Evolutionary conservation across 2,329 filamentous ascomycete genomes (phyloP).

Genomic region (Claviceps fusiformis): DNA sequence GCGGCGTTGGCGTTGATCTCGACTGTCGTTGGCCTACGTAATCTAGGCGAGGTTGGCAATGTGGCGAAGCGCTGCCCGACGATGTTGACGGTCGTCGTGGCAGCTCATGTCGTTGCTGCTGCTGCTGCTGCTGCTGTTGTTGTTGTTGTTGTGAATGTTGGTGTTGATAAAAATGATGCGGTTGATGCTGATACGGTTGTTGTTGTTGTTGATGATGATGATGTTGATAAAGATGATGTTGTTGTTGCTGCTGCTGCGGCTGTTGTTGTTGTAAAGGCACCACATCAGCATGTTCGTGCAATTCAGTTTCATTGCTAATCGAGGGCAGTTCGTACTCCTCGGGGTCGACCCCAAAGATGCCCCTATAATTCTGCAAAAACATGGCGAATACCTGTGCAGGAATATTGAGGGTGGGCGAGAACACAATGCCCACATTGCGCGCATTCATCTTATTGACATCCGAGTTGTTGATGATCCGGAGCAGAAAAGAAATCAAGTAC

Average conservation of each 20-base stretch:
- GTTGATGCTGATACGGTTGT: not conserved
- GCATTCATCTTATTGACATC: slow-evolving; percentile 96
- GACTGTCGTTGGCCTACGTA: slow-evolving; percentile 13
- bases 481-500: slow-evolving; percentile 76
- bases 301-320: slow-evolving; percentile 25
- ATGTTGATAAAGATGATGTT: not conserved
- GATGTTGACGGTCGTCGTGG: slow-evolving; percentile 35
- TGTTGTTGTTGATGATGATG: not conserved
- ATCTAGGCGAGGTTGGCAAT: slow-evolving; percentile 30
- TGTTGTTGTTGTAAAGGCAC: slow-evolving; percentile 4
- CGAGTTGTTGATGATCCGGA: slow-evolving; percentile 82
- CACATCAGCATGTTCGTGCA: slow-evolving; percentile 17
- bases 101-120: slow-evolving; percentile 16
- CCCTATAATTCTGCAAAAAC: slow-evolving; percentile 80
- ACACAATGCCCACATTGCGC: slow-evolving; percentile 93
- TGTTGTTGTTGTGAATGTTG: not conserved
- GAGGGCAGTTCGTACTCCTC: slow-evolving; percentile 48
- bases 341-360: slow-evolving; percentile 64
- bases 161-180: not conserved
- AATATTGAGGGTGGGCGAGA: slow-evolving; percentile 93
- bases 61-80: slow-evolving; percentile 34
- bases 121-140: not conserved
- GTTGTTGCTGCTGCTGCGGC: not conserved
- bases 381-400: slow-evolving; percentile 87
- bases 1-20: slow-evolving; percentile 36